Base-by-base conservation (phyloP, 2,329 filamentous ascomycete species). In the Arthrinium puccinioides region DNA sequence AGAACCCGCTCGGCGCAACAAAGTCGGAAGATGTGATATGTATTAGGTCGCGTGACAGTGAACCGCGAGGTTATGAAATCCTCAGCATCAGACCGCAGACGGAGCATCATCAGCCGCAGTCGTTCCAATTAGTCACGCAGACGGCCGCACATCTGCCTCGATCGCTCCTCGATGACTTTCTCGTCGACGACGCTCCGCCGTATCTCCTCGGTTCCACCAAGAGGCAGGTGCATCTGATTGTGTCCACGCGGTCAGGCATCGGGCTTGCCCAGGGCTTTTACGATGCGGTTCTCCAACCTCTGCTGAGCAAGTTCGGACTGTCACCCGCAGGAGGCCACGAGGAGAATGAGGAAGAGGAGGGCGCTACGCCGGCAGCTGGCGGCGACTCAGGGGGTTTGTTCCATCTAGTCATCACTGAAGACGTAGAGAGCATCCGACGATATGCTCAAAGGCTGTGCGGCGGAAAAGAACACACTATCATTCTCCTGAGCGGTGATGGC, bases 401-500 rank as follows among this genome's bases (percentile, higher is more conserved):
- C 51, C 50, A 63, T 3, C 58, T 84, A 4, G 68, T 84, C 36
- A 57, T 73, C 33, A 95, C 88, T 1, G 59, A 72, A 18, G 82
- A 74, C 21, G 64, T 72, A 1, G 62, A 76, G 2, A 84, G 75
- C 10, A 72, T 96, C 27, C 66, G 68, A 6, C 66, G 83, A 1
- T 76, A 94, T 37, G 75, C 82, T 0, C 49, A 45, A 3, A 31
- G 47, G 3, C 47, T 68, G 16, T 62, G 55, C n/a, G 18, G 38
- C 11, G 26, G 16, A 4, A 33, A 29, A 28, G 46, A 45, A 10
- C 75, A 81, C 52, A 79, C 80, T 0, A 69, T 96, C 19, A 62
- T 96, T 21, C 71, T 97, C 10, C 69, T 96, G 5, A 90, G 84
- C 33, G 90, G 90, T 6, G 90, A 97, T 57, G 90, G 90, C 11